A percentile compares a stretch with the other conserved stretches of the same genome.
Evolutionary conservation across 371 early-diverging fungal genomes (phyloP).

Genomic region (Mortierella sp.): DNA sequence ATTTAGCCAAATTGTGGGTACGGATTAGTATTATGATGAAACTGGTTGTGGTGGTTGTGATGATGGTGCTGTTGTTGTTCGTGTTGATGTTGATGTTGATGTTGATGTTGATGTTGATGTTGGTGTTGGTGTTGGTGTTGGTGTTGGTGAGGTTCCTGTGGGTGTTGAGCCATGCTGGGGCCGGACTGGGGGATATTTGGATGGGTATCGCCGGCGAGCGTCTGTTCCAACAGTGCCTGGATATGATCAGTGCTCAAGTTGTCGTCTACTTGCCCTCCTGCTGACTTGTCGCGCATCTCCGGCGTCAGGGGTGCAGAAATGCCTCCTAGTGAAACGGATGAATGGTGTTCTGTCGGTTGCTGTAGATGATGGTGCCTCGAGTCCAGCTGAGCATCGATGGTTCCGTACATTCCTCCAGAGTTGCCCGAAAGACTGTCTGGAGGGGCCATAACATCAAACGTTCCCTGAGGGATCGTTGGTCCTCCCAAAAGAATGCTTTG

Average conservation of each 20-base stretch:
- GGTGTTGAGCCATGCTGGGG: background rate
- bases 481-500: conserved; percentile 15
- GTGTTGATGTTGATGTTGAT: background rate
- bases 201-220: conserved; percentile 30
- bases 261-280: conserved; percentile 8
- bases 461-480: background rate
- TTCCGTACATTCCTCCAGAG: background rate
- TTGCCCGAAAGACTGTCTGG: background rate
- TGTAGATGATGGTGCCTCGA: background rate
- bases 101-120: conserved; percentile 8
- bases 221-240: conserved; percentile 38
- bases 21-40: background rate
- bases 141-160: background rate
- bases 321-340: background rate
- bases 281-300: background rate
- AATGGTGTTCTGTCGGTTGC: background rate
- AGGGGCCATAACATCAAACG: conserved; percentile 12
- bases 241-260: conserved; percentile 26
- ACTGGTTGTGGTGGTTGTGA: background rate
- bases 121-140: conserved; percentile 7
- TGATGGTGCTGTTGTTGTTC: background rate
- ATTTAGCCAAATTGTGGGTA: too few relatives aligned
- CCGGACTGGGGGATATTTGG: conserved; percentile 5
- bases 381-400: background rate
- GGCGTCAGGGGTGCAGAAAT: conserved; percentile 1